Base-by-base conservation (phyloP, 306 rosid genomes). In the Clitoria ternatea region DNA sequence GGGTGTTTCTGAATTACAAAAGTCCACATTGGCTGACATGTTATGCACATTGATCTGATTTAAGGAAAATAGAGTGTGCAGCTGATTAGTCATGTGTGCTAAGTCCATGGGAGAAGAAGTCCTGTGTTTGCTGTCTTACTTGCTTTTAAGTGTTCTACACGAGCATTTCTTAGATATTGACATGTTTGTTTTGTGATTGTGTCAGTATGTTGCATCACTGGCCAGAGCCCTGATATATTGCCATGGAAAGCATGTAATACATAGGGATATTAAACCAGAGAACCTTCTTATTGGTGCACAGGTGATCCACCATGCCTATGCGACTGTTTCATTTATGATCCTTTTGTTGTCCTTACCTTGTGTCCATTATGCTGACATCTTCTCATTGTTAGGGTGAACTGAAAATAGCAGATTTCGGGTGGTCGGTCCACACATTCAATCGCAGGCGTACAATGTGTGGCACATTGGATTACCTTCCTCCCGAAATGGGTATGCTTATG, bases 371-470 rank as follows among this genome's bases (percentile, higher is more conserved):
- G 18, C 66, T 55, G 61, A 59, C 35, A 15, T 71, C 69, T 40
- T 77, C 37, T 66, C 27, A 56, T 72, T 53, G 40, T 55, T 88
- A 95, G 99, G 97, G 99, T 47, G 99, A 95, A 55, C 81, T 95
- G 37, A 95, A 95, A 84, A 95, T 95, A 75, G 97, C 99, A 27
- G 99, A 95, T 80, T 95, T 95, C 64, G 99, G 99, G 43, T 95
- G 99, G 99, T 95, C 99, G 0, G 99, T 95, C 81, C 99, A 95
- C 75, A 95, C 99, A 70, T 95, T 95, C 74, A 89, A 86, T 78
- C 99, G 97, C 79, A 89, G 99, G 85, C 71, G 89, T 72, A 95
- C 99, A 84, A 95, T 95, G 99, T 95, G 99, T 42, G 99, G 99
- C 40, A 95, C 99, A 2, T 84, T 95, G 78, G 99, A 95, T 78